Evolutionary conservation across 768 basidiomycete species (phyloP), one percentile per base, ranked within the genome.

Genomic region (Termitomyces sp.): DNA sequence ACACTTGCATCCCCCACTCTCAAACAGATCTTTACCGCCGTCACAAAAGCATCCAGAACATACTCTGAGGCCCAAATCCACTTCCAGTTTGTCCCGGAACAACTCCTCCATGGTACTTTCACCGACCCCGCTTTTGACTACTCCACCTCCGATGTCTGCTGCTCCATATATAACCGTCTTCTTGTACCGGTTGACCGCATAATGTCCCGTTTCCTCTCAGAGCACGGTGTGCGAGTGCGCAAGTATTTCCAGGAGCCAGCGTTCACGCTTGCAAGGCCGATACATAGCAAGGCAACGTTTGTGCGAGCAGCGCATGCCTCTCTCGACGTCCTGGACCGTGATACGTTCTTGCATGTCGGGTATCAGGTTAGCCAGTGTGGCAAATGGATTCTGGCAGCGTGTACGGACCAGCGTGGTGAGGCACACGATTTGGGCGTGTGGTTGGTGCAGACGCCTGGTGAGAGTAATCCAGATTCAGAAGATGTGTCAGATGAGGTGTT

Each of bases 321-420:
- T 5, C 68, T 81, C 44, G 78, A 78, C 53, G 80, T 81, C 18
- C 58, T 79, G 59, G 77, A 81, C 66, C 70, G 76, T 2, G 59
- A 71, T 36, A 85, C 82, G 1, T 71, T 93, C 55, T 73, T 95
- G 47, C 93, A 95, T 68, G 79, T 93, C 41, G 93, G 84, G 2
- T 95, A 95, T 69, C 77, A 73, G 43, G 61, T 88, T 2, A 86
- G 87, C 12, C 64, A 69, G 5, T 89, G 87, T 59, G 81, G 86
- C 10, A 88, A 87, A 68, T 94, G 92, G 93, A 76, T 93, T 6
- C 68, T 91, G 18, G 83, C 84, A n/a, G 77, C 83, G 33, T 88
- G 86, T 65, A 74, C 89, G 6, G 93, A 95, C 67, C 84, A 93
- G 68, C 78, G 87, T 1, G 93, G 91, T 2, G 90, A 94, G 68